phyloP scores from a whole-genome alignment of 306 rosid species.

The Fragaria ananassa region DNA sequence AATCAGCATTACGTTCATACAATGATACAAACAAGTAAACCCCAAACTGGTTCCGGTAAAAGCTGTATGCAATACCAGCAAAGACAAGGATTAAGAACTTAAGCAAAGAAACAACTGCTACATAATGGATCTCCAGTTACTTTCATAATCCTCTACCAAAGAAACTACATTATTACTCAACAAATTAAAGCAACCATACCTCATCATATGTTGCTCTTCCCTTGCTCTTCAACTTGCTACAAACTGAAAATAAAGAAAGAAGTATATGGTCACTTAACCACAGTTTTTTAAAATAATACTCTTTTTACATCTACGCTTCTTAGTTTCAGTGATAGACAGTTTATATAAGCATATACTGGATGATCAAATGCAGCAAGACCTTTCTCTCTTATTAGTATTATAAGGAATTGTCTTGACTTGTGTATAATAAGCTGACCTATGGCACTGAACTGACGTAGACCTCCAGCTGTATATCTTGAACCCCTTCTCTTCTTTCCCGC shows the following conservation, averaged over 20 bases:
- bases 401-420: too few relatives aligned
- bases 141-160: neutral
- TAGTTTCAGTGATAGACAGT: neutral
- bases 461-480: constrained; percentile 23
- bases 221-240: constrained; percentile 29
- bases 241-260: constrained; percentile 21
- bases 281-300: neutral
- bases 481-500: constrained; percentile 29
- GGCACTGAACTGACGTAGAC: constrained; percentile 27
- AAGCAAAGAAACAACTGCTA: neutral
- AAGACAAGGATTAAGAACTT: neutral
- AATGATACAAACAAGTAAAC: neutral
- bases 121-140: neutral
- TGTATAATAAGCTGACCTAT: constrained; percentile 18
- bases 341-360: neutral
- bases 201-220: constrained; percentile 32
- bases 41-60: neutral
- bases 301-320: neutral
- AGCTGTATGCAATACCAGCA: neutral
- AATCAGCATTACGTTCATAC: neutral
- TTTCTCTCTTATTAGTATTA: neutral
- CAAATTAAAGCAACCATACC: constrained; percentile 18
- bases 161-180: neutral
- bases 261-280: neutral
- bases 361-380: neutral